Evolutionary conservation across 2,329 filamentous ascomycete species (phyloP).

Genomic region (Apiospora malaysiana): DNA sequence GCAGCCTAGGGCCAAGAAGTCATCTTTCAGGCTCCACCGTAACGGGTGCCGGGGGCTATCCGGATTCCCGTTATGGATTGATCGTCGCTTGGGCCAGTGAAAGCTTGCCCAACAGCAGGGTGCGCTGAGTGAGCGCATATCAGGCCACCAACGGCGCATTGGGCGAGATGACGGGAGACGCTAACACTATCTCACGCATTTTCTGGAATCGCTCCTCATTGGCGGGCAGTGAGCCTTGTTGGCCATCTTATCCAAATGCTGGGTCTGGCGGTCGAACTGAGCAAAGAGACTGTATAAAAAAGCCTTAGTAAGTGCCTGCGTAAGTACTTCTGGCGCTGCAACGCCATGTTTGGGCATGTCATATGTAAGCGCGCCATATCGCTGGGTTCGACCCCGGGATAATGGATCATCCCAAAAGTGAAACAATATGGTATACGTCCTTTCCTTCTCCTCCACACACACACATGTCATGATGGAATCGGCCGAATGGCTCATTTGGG

Average conservation of each 20-base stretch:
- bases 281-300: too few relatives aligned
- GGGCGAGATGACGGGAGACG: not conserved
- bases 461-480: not conserved
- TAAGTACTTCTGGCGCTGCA: too few relatives aligned
- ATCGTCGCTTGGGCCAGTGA: not conserved
- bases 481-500: too few relatives aligned
- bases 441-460: too few relatives aligned
- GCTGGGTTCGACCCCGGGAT: not conserved
- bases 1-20: not conserved
- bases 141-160: not conserved
- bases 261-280: too few relatives aligned
- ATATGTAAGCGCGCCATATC: not conserved
- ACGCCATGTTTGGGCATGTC: not conserved
- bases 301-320: too few relatives aligned
- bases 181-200: not conserved
- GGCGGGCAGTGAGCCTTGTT: not conserved
- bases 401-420: not conserved
- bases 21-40: not conserved
- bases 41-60: not conserved
- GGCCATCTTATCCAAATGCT: not conserved
- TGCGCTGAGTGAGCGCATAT: not conserved
- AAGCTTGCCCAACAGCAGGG: too few relatives aligned
- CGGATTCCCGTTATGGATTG: not conserved
- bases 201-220: not conserved
- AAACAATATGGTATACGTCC: not conserved